Percentiles rank a stretch among this genome's conserved stretches.
Conservation (phyloP, 2,329 filamentous ascomycete genomes). For the Fusarium mexicanum region DNA sequence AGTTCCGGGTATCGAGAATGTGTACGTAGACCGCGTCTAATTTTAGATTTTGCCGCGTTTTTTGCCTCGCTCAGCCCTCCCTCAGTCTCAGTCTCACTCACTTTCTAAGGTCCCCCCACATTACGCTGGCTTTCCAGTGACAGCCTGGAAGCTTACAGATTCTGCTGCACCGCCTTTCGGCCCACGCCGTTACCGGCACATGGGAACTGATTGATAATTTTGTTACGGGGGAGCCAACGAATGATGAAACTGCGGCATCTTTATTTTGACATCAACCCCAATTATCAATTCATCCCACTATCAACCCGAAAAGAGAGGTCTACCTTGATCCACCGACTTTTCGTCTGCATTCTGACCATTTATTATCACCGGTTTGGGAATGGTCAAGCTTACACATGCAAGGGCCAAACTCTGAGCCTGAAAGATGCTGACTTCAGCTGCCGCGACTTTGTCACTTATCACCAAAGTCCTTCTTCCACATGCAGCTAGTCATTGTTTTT, state of each 20-base stretch:
- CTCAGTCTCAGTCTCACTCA: background rate
- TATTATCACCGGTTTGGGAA: background rate
- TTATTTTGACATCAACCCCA: background rate
- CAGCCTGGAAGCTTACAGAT: background rate
- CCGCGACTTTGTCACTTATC: background rate
- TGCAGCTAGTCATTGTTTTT: background rate
- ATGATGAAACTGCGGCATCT: background rate
- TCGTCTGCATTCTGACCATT: background rate
- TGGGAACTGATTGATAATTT: background rate
- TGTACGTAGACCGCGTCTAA: conserved; percentile 30
- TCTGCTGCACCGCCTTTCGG: conserved; percentile 1
- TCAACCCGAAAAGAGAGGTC: background rate
- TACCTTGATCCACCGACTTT: background rate
- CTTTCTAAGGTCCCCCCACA: background rate
- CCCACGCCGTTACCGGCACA: background rate
- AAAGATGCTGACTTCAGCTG: background rate
- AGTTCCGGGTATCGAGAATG: conserved; percentile 21
- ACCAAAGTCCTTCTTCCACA: conserved; percentile 18
- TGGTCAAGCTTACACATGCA: conserved; percentile 4
- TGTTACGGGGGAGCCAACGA: background rate
- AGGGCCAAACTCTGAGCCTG: background rate
- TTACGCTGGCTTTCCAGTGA: background rate
- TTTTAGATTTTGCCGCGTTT: conserved; percentile 37
- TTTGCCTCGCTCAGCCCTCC: conserved; percentile 38
- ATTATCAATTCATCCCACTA: background rate